phyloP scores from a whole-genome alignment of 768 basidiomycete species.

The Mycena galericulata region DNA sequence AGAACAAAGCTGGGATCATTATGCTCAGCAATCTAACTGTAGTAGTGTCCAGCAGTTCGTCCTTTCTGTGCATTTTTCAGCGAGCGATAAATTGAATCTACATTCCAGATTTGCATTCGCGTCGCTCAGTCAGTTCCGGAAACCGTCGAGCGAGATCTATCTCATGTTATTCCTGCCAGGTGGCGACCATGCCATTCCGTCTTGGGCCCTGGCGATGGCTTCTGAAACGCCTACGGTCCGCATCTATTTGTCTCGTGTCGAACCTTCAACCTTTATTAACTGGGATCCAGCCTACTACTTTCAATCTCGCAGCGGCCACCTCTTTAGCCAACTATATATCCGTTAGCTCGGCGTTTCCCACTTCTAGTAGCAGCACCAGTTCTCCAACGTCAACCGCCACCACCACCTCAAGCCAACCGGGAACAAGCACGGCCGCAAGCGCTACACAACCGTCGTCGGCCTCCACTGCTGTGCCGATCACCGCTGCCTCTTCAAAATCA shows the following conservation, averaged over 20 bases:
- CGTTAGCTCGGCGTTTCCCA: neutral
- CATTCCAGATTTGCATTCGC: neutral
- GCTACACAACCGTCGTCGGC: no score
- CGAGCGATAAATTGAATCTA: no score
- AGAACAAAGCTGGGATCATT: constrained; percentile 7
- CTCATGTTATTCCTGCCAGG: neutral
- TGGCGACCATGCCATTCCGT: neutral
- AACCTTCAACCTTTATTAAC: neutral
- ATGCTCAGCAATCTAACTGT: neutral
- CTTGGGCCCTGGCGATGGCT: constrained; percentile 22
- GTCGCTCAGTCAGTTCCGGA: neutral
- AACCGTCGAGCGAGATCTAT: no score
- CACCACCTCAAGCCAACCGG: neutral
- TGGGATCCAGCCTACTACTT: constrained; percentile 6
- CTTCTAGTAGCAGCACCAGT: neutral
- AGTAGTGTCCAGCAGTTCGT: no score
- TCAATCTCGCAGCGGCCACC: constrained; percentile 1
- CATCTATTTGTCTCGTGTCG: neutral
- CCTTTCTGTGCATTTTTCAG: no score
- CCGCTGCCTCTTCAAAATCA: constrained; percentile 10
- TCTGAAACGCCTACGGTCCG: constrained; percentile 17
- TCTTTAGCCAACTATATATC: neutral
- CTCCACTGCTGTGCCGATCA: neutral
- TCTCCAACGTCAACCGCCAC: neutral
- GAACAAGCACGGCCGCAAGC: constrained; percentile 44